phyloP scores from a whole-genome alignment of 345 rosid species.

The Brassica rapa region DNA sequence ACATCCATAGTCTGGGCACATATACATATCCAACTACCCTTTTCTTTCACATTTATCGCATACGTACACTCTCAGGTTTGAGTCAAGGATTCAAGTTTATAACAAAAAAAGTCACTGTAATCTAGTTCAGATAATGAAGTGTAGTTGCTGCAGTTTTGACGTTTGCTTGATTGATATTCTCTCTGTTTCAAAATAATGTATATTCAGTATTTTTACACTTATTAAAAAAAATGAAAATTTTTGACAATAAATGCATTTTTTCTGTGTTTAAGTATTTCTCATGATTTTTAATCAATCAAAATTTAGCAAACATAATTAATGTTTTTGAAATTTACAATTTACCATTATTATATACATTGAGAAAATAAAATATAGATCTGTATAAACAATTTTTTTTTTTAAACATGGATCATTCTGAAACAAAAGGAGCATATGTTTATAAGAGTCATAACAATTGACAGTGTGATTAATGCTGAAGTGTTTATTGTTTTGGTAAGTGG shows the following conservation, averaged over 20 bases:
- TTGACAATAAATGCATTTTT: too few relatives aligned
- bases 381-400: too few relatives aligned
- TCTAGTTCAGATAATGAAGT: neutral
- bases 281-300: too few relatives aligned
- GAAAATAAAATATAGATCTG: too few relatives aligned
- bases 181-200: too few relatives aligned
- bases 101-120: neutral
- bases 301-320: too few relatives aligned
- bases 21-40: neutral
- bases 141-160: neutral
- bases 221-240: too few relatives aligned
- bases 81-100: neutral
- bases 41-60: neutral
- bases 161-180: neutral
- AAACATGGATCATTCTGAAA: too few relatives aligned
- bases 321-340: too few relatives aligned
- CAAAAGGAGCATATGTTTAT: neutral
- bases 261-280: too few relatives aligned
- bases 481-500: neutral
- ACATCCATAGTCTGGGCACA: neutral
- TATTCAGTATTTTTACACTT: too few relatives aligned
- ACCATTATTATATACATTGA: too few relatives aligned
- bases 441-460: neutral
- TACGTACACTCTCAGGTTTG: neutral
- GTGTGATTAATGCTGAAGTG: neutral